Evolutionary conservation across 228 moss, liverwort and hornwort species (phyloP).

Genomic region (Sphagnum magellanicum): DNA sequence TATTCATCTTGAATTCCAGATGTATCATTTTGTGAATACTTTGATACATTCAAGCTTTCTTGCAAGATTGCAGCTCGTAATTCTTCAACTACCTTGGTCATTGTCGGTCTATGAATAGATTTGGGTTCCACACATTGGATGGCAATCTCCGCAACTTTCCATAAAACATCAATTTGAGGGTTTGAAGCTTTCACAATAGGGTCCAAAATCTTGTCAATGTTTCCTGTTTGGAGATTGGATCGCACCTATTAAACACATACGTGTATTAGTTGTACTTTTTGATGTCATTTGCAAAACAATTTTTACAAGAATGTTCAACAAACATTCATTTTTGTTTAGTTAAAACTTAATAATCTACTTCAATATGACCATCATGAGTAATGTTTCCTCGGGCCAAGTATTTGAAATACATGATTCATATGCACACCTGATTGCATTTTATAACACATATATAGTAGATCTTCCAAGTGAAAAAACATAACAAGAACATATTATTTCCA

Average conservation of each 20-base stretch:
- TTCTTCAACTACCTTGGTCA: constrained; percentile 12
- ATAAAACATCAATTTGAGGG: constrained; percentile 6
- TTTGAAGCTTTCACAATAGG: neutral
- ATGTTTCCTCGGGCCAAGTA: too few relatives aligned
- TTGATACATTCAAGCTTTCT: too few relatives aligned
- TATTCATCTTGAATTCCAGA: too few relatives aligned
- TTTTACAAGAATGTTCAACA: too few relatives aligned
- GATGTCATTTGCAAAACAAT: too few relatives aligned
- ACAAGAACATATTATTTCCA: too few relatives aligned
- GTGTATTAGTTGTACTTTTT: too few relatives aligned
- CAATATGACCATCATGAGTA: too few relatives aligned
- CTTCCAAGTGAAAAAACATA: too few relatives aligned
- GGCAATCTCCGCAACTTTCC: constrained; percentile 24
- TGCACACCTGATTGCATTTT: neutral
- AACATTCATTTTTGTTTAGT: too few relatives aligned
- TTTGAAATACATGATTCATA: neutral
- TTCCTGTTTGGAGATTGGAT: constrained; percentile 3
- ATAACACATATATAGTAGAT: too few relatives aligned
- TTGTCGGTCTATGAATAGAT: constrained; percentile 17
- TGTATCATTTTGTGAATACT: too few relatives aligned
- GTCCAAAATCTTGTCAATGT: constrained; percentile 14
- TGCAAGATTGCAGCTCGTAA: constrained; percentile 5
- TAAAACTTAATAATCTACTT: neutral
- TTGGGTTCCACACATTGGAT: constrained; percentile 29
- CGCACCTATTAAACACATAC: constrained; percentile 6